phyloP scores from a whole-genome alignment of 768 basidiomycete species.

The Neoboletus brunneissimus region DNA sequence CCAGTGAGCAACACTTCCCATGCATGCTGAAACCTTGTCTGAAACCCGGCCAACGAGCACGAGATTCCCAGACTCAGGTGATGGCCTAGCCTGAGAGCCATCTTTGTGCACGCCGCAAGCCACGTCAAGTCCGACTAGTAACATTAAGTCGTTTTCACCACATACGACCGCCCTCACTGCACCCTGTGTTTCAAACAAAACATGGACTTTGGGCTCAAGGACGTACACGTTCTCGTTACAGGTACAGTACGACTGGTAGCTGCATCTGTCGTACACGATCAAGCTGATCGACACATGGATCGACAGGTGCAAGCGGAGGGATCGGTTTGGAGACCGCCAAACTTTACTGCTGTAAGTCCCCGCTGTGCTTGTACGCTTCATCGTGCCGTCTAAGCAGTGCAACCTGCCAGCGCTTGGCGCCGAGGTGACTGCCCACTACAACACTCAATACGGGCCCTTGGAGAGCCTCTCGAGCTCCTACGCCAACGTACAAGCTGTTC shows the following conservation, averaged over 20 bases:
- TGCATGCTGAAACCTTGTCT: slow-evolving; percentile 10
- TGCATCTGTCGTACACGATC: not conserved
- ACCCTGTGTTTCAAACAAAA: not conserved
- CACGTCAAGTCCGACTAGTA: not conserved
- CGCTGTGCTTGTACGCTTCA: not conserved
- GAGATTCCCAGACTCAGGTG: slow-evolving; percentile 3
- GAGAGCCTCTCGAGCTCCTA: slow-evolving; percentile 39
- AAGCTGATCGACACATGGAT: not conserved
- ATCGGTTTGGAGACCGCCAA: slow-evolving; percentile 65
- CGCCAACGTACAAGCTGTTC: slow-evolving; percentile 35
- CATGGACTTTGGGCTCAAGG: slow-evolving; percentile 58
- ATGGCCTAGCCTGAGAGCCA: slow-evolving; percentile 3
- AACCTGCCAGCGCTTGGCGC: slow-evolving; percentile 58
- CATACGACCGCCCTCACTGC: not conserved
- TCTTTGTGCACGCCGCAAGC: slow-evolving; percentile 8
- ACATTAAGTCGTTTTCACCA: not conserved
- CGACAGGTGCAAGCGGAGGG: slow-evolving; percentile 67
- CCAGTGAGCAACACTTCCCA: slow-evolving; percentile 12
- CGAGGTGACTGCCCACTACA: slow-evolving; percentile 69
- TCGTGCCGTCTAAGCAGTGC: not conserved
- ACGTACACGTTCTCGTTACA: slow-evolving; percentile 67
- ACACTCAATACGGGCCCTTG: slow-evolving; percentile 46
- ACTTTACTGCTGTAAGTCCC: slow-evolving; percentile 51
- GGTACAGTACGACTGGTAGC: slow-evolving; percentile 37
- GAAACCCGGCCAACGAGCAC: slow-evolving; percentile 8